Evolutionary conservation across 495 filamentous ascomycete genomes (phyloP).

Genomic region (Aspergillus funiculosus): DNA sequence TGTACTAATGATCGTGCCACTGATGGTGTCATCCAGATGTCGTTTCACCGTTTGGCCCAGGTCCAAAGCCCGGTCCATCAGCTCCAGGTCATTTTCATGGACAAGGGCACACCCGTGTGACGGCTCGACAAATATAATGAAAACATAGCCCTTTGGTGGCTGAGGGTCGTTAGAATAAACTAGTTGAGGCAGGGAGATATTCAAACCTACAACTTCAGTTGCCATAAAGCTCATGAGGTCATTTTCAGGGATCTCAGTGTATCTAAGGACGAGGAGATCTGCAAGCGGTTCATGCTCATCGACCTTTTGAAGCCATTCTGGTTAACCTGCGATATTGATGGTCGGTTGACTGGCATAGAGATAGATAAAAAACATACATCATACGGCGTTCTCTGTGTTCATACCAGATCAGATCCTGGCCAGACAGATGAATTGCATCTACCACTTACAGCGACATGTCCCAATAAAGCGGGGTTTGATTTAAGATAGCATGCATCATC

Average conservation of each 20-base stretch:
- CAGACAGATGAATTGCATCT: background rate
- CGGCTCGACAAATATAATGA: slow-evolving; percentile 25
- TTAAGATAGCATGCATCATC: slow-evolving; percentile 27
- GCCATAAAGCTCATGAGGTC: slow-evolving; percentile 23
- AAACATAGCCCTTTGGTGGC: slow-evolving; percentile 36
- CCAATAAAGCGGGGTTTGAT: slow-evolving; percentile 24
- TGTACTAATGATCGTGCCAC: slow-evolving; percentile 38
- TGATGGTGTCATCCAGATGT: slow-evolving; percentile 30
- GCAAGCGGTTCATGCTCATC: slow-evolving; percentile 18
- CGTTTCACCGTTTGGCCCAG: slow-evolving; percentile 44
- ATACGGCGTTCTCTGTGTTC: slow-evolving; percentile 20
- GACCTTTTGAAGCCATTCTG: slow-evolving; percentile 8
- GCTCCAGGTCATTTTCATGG: slow-evolving; percentile 36
- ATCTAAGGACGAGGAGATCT: slow-evolving; percentile 10
- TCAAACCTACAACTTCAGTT: slow-evolving; percentile 27
- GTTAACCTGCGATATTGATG: slow-evolving; percentile 5
- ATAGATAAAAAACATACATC: slow-evolving; percentile 17
- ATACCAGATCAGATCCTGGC: slow-evolving; percentile 9
- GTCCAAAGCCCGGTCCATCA: slow-evolving; percentile 37
- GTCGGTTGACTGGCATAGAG: no score
- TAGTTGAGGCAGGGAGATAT: background rate
- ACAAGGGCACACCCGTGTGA: slow-evolving; percentile 30
- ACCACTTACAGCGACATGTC: slow-evolving; percentile 21
- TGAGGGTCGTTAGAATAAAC: slow-evolving; percentile 11
- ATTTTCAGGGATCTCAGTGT: slow-evolving; percentile 18